Evolutionary conservation across 345 rosid species (phyloP), one percentile per base, ranked within the genome.

Genomic region (Gossypioides kirkii): DNA sequence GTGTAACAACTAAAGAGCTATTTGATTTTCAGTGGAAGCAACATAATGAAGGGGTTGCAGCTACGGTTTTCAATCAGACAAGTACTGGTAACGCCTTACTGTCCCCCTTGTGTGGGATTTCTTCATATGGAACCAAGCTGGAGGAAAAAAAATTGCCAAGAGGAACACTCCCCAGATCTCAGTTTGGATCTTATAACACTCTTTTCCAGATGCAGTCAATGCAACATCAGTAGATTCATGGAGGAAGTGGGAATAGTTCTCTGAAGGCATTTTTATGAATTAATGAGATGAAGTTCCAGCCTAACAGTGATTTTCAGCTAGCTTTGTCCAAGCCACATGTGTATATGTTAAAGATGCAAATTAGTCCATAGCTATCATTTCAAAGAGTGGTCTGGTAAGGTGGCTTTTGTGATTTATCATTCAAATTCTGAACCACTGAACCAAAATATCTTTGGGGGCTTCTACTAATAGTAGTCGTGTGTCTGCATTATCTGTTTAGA

Each of bases 131-230:
- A 80, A 68, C 79, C 14, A 86, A 86, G 88, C 62, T 86, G 72
- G 91, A 86, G 41, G 94, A 87, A 67, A 91, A 87, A 73, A 77
- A 80, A 80, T 77, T 88, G 77, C 84, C 83, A 12, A 69, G 82
- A 77, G 93, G 82, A 78, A 68, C 74, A 47, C 74, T 77, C 71
- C 76, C 80, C 8, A 84, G 82, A 59, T 83, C 88, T 76, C 91
- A 90, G 26, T 81, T 87, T 50, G 90, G 80, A 73, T 68, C 87
- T 54, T 85, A 80, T 80, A 70, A 41, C 69, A 20, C 80, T 61
- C 63, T 80, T 50, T 74, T 74, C 72, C 85, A 78, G 79, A 81
- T 82, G 85, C 87, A 81, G 61, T 75, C 87, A 9, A 77, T 81
- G 86, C 85, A 82, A 28, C 83, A 70, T 43, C 87, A 71, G 76